These are phyloP conservation scores for Phytophthora syringae DNA, from an alignment of 352 stramenopile species.

Conservation along the genomic window DNA sequence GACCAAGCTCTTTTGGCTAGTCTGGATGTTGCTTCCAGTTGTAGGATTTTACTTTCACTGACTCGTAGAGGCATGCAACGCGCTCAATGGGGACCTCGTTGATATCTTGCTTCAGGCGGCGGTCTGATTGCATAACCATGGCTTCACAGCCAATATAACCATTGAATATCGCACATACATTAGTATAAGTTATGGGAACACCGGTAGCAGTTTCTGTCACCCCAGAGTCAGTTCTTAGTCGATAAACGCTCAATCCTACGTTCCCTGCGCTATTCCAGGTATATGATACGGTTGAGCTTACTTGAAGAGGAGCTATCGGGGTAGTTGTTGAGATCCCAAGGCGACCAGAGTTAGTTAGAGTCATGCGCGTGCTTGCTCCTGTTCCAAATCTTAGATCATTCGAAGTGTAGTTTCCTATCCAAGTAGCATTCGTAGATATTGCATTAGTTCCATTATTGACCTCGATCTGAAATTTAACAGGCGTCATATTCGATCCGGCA, in stretches of 20 bases:
- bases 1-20: too few species aligned
- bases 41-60: too few species aligned
- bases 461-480: slow-evolving; percentile 5
- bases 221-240: background rate
- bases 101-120: slow-evolving; percentile 15
- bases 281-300: too few species aligned
- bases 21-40: too few species aligned
- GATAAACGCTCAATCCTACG: background rate
- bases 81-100: slow-evolving; percentile 6
- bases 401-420: slow-evolving; percentile 5
- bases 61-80: slow-evolving; percentile 7
- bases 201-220: background rate
- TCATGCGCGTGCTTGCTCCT: background rate
- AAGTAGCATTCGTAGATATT: background rate
- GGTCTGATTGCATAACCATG: slow-evolving; percentile 14
- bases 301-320: background rate
- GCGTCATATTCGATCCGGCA: background rate
- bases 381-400: slow-evolving; percentile 7
- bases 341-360: background rate
- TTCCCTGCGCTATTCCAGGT: background rate
- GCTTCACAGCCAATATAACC: background rate
- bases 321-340: background rate
- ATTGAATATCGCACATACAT: too few species aligned
- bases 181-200: too few species aligned
- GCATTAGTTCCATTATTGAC: slow-evolving; percentile 3